A percentile compares a stretch with the other conserved stretches of the same genome.
Evolutionary conservation across 768 basidiomycete genomes (phyloP).

Genomic region (Podaxis sp.): DNA sequence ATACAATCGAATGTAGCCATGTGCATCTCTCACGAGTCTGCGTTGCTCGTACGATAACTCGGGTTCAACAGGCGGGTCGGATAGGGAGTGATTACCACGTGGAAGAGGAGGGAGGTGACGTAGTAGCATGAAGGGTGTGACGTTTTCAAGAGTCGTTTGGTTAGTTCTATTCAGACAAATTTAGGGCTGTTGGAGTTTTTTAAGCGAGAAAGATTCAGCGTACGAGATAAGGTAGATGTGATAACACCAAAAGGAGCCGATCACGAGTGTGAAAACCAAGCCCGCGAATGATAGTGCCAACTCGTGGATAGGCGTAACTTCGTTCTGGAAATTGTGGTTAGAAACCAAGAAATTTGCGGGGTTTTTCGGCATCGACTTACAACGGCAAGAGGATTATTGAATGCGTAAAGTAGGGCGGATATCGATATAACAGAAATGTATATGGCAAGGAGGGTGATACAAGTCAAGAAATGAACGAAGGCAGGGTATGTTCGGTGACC

Average conservation of each 20-base stretch:
- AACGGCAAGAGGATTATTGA: constrained; percentile 59
- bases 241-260: constrained; percentile 76
- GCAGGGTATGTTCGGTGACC: constrained; percentile 84
- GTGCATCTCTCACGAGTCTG: constrained; percentile 61
- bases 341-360: neutral
- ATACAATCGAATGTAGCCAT: constrained; percentile 60
- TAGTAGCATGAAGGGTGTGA: constrained; percentile 74
- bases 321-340: constrained; percentile 41
- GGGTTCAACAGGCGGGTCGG: constrained; percentile 71
- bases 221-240: constrained; percentile 68
- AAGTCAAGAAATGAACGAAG: constrained; percentile 76
- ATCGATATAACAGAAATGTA: constrained; percentile 59
- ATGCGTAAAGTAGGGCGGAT: constrained; percentile 60
- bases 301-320: constrained; percentile 69
- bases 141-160: constrained; percentile 80
- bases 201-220: constrained; percentile 1
- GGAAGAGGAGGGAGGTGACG: constrained; percentile 69
- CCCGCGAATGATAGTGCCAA: constrained; percentile 63
- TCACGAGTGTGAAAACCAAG: constrained; percentile 56
- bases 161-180: constrained; percentile 54
- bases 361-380: constrained; percentile 38
- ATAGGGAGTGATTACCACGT: constrained; percentile 46
- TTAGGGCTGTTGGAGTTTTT: neutral
- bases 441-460: constrained; percentile 57
- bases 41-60: constrained; percentile 69